Percentiles rank a stretch among this genome's conserved stretches.
These are phyloP conservation scores for Cladosporium halotolerans DNA, from an alignment of 2,329 filamentous ascomycete genomes.

Conservation along the genomic window DNA sequence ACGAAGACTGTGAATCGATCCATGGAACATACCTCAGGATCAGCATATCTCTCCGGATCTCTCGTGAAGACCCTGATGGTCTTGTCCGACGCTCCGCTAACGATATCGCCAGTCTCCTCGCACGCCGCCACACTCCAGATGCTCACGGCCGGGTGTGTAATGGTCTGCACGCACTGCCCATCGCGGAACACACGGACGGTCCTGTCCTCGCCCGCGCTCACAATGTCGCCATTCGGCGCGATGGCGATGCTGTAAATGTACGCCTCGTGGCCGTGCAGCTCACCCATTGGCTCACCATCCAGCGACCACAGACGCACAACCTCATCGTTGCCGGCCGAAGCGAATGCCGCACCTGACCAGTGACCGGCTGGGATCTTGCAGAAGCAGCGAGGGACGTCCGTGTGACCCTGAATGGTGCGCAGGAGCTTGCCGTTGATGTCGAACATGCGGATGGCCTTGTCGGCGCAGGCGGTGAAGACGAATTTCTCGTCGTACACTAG, in stretches of 20 bases:
- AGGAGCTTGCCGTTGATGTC: conserved; percentile 58
- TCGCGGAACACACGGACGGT: conserved; percentile 85
- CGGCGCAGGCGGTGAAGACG: conserved; percentile 76
- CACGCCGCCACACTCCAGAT: conserved; percentile 91
- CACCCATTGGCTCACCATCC: conserved; percentile 66
- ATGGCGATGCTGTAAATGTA: conserved; percentile 84
- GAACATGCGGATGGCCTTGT: conserved; percentile 82
- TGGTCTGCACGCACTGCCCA: conserved; percentile 80
- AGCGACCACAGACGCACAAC: conserved; percentile 82
- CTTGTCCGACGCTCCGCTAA: conserved; percentile 86
- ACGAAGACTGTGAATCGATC: background rate
- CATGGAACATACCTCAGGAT: conserved; percentile 46
- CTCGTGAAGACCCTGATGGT: conserved; percentile 79
- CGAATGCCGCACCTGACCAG: conserved; percentile 81
- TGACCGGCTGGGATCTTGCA: conserved; percentile 71
- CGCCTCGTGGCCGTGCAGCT: conserved; percentile 82
- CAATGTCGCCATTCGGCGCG: conserved; percentile 76
- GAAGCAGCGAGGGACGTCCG: conserved; percentile 82
- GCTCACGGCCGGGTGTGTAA: conserved; percentile 93
- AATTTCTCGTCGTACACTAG: conserved; percentile 72
- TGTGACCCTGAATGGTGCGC: conserved; percentile 61
- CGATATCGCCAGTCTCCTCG: conserved; percentile 77
- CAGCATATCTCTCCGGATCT: conserved; percentile 61
- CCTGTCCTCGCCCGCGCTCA: conserved; percentile 90
- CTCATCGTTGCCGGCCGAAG: conserved; percentile 89